A percentile compares a stretch with the other conserved stretches of the same genome.
phyloP scores from a whole-genome alignment of 169 alveolate genomes.

The Plasmodium falciparum region DNA sequence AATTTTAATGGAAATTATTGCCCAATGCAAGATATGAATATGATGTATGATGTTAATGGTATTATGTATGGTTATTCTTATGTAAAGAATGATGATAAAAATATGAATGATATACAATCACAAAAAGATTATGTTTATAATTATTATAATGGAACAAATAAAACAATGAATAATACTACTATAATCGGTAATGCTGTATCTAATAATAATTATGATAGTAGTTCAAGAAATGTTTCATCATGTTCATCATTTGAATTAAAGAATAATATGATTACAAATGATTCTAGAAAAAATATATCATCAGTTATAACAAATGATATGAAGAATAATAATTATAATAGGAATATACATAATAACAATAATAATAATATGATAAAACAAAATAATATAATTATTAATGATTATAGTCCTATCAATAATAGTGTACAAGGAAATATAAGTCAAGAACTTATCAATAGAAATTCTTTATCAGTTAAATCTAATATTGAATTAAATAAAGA shows the following conservation, averaged over 20 bases:
- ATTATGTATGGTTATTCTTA: constrained; percentile 5
- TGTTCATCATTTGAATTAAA: constrained; percentile 28
- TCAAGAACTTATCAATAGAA: constrained; percentile 9
- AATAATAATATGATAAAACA: constrained; percentile 20
- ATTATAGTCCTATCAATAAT: constrained; percentile 16
- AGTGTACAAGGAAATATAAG: constrained; percentile 1
- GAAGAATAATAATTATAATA: constrained; percentile 1
- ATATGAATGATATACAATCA: constrained; percentile 17
- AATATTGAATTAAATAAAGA: constrained; percentile 38
- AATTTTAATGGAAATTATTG: not conserved
- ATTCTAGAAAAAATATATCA: constrained; percentile 6
- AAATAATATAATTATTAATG: constrained; percentile 12
- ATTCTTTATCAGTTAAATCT: constrained; percentile 5
- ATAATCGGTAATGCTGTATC: not conserved
- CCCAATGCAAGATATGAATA: constrained; percentile 21
- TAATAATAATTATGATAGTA: constrained; percentile 10
- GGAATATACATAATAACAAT: not conserved
- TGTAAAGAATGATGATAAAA: constrained; percentile 25
- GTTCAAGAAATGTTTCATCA: not conserved
- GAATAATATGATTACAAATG: constrained; percentile 6
- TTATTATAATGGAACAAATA: constrained; percentile 16
- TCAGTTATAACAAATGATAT: not conserved
- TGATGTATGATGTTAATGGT: constrained; percentile 14
- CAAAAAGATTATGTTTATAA: constrained; percentile 34
- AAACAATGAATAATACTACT: constrained; percentile 12